Percentiles rank a stretch among this genome's conserved stretches.
Conservation (phyloP, 352 stramenopile genomes). For the Thalassiosira livingstoniorum region DNA sequence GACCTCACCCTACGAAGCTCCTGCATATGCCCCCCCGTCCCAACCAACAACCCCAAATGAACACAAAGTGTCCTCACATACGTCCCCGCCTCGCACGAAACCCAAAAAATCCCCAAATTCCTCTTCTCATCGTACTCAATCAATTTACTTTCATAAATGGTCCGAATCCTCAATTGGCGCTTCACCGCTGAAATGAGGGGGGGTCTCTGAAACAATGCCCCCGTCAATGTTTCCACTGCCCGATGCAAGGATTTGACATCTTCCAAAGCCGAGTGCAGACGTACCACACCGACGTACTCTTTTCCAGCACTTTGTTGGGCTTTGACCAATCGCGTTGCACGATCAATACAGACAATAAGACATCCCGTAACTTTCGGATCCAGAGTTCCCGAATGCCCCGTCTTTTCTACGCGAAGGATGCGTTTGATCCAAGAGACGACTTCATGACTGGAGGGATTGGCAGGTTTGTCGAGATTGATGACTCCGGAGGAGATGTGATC, state of each 20-base stretch:
- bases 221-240: constrained; percentile 98
- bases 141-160: constrained; percentile 99
- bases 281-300: constrained; percentile 98
- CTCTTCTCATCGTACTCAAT: constrained; percentile 98
- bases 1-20: constrained; percentile 97
- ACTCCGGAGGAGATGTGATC: constrained; percentile 99
- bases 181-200: constrained; percentile 99
- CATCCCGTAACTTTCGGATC: constrained; percentile 99
- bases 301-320: constrained; percentile 97
- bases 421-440: constrained; percentile 99
- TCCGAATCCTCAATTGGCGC: constrained; percentile 98
- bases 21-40: constrained; percentile 99
- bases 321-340: constrained; percentile 95
- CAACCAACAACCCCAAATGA: constrained; percentile 97
- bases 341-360: constrained; percentile 99
- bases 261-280: constrained; percentile 96
- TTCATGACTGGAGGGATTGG: constrained; percentile 99
- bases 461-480: constrained; percentile 99
- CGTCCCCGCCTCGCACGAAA: constrained; percentile 97
- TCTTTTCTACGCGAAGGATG: constrained; percentile 99
- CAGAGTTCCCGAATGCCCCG: constrained; percentile 98
- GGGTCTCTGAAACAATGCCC: constrained; percentile 99
- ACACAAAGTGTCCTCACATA: constrained; percentile 99
- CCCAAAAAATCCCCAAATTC: constrained; percentile 97
- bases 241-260: constrained; percentile 90